A percentile compares a stretch with the other conserved stretches of the same genome.
These are phyloP conservation scores for Coemansia sp. DNA, from an alignment of 192 early-diverging fungal genomes.

Conservation along the genomic window DNA sequence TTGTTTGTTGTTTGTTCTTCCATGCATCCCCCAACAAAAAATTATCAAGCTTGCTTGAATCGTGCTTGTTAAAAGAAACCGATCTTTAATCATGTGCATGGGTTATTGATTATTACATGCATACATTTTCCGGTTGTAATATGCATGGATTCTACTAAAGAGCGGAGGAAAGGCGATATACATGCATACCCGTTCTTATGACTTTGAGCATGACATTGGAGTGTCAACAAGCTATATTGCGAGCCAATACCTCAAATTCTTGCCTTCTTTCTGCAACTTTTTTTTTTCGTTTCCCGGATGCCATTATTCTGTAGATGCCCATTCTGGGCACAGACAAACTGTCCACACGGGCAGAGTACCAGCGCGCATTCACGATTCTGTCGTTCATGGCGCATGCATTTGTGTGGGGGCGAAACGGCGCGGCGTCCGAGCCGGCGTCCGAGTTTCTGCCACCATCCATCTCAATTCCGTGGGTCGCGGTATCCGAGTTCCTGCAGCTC, in stretches of 20 bases:
- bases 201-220: not conserved
- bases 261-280: not conserved
- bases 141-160: not conserved
- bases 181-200: not conserved
- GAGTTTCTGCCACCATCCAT: slow-evolving; percentile 75
- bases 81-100: slow-evolving; percentile 1
- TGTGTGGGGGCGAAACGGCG: slow-evolving; percentile 86
- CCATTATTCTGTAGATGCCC: slow-evolving; percentile 76
- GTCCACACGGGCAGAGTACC: slow-evolving; percentile 66
- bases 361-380: slow-evolving; percentile 83
- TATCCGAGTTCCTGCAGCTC: slow-evolving; percentile 73
- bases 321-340: slow-evolving; percentile 65
- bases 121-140: not conserved
- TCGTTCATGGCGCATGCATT: slow-evolving; percentile 89
- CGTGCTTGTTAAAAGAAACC: not conserved
- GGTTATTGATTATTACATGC: not conserved
- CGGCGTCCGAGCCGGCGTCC: slow-evolving; percentile 55
- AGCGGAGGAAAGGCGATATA: not conserved
- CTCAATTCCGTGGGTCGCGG: slow-evolving; percentile 80
- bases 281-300: not conserved
- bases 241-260: not conserved
- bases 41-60: too few relatives aligned
- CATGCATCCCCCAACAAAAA: not conserved
- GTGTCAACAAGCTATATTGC: not conserved
- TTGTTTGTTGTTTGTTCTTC: not conserved